Conservation (phyloP, 1,284 basidiomycete genomes). For the Neonothopanus nambi region DNA sequence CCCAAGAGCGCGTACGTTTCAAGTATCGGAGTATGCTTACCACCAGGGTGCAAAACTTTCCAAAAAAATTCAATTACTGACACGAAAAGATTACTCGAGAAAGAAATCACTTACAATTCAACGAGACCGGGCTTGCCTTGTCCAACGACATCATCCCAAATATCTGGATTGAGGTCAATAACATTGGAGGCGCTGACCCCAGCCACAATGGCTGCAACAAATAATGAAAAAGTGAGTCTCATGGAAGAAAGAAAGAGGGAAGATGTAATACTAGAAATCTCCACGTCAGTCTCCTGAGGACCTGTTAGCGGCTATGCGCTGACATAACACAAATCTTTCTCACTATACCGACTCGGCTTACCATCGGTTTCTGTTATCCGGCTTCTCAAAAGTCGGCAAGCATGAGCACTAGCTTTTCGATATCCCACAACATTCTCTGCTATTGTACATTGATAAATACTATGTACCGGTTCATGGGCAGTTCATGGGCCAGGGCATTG, state of each 20-base stretch:
- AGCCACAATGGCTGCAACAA: constrained; percentile 57
- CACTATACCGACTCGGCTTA: no score
- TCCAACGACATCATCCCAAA: constrained; percentile 78
- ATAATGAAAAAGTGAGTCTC: constrained; percentile 60
- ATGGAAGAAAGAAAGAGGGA: constrained; percentile 39
- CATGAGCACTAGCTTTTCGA: no score
- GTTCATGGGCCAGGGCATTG: no score
- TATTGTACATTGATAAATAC: no score
- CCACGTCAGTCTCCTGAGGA: constrained; percentile 15
- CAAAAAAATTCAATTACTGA: not conserved
- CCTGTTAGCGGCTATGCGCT: no score
- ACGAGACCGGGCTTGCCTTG: constrained; percentile 82
- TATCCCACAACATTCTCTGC: no score
- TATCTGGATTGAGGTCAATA: constrained; percentile 71
- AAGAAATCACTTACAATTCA: constrained; percentile 73
- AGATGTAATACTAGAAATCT: constrained; percentile 30
- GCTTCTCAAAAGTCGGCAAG: no score
- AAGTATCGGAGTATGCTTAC: constrained; percentile 41
- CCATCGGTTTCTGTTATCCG: no score
- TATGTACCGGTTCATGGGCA: no score
- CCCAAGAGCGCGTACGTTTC: not conserved
- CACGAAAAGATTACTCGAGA: constrained; percentile 5
- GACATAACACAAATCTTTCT: no score
- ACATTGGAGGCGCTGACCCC: constrained; percentile 77
- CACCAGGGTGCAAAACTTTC: constrained; percentile 82